These are phyloP conservation scores for Penicillium sp. DNA, from an alignment of 2,329 filamentous ascomycete genomes.

Conservation along the genomic window DNA sequence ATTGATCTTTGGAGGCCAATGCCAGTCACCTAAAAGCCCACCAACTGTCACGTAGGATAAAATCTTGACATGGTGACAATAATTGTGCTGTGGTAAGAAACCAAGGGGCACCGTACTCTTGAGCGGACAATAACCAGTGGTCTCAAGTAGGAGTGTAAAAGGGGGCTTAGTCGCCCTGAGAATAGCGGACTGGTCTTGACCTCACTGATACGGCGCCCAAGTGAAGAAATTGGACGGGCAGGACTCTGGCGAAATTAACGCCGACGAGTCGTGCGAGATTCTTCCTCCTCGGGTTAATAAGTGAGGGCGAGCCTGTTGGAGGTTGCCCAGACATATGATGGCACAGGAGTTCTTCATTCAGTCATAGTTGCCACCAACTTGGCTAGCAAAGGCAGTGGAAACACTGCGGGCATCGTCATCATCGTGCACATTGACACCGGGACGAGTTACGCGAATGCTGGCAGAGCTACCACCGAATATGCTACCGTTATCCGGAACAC, in stretches of 20 bases:
- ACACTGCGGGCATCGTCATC: conserved; percentile 90
- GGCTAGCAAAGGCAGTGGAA: conserved; percentile 94
- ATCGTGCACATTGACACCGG: conserved; percentile 61
- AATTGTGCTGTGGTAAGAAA: conserved; percentile 11
- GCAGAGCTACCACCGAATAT: conserved; percentile 67
- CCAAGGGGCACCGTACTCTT: conserved; percentile 13
- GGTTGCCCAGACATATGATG: conserved; percentile 15
- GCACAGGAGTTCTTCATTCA: conserved; percentile 44
- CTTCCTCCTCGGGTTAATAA: conserved; percentile 18
- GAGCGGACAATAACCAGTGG: conserved; percentile 8
- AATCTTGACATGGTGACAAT: conserved; percentile 11
- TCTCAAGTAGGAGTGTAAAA: conserved; percentile 9
- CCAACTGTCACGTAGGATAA: conserved; percentile 11
- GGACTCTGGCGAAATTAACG: conserved; percentile 22
- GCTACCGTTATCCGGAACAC: conserved; percentile 62
- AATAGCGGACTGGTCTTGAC: conserved; percentile 14
- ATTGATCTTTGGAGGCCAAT: conserved; percentile 3
- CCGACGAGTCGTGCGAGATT: conserved; percentile 22
- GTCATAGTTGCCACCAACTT: conserved; percentile 73
- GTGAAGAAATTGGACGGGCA: conserved; percentile 25
- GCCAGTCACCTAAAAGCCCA: conserved; percentile 9
- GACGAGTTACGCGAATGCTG: conserved; percentile 53
- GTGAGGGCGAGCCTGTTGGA: conserved; percentile 19
- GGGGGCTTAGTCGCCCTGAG: conserved; percentile 3
- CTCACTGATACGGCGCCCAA: conserved; percentile 19